Conservation (phyloP, 345 rosid species). For the Sonneratia alba region DNA sequence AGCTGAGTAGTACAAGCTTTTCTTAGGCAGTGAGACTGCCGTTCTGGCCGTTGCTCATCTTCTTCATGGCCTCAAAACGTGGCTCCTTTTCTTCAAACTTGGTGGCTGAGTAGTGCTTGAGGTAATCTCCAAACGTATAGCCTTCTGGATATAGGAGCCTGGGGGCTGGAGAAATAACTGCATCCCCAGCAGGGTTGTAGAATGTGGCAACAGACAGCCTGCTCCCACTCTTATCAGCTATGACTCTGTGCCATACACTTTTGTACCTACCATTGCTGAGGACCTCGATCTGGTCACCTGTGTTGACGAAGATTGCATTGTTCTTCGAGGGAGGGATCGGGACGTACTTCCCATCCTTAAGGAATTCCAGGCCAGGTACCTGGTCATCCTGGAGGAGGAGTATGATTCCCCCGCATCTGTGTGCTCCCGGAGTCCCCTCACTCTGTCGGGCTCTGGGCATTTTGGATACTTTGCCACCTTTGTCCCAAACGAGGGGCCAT, state of each 20-base stretch:
- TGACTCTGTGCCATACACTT: constrained; percentile 65
- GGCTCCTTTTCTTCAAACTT: constrained; percentile 65
- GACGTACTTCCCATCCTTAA: constrained; percentile 57
- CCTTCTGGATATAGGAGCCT: constrained; percentile 50
- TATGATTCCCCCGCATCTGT: constrained; percentile 93
- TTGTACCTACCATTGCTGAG: constrained; percentile 72
- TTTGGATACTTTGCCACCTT: constrained; percentile 78
- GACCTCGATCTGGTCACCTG: constrained; percentile 72
- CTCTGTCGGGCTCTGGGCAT: constrained; percentile 63
- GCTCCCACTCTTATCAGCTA: constrained; percentile 63
- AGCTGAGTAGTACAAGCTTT: neutral
- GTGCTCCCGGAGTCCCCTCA: constrained; percentile 81
- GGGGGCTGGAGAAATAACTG: constrained; percentile 57
- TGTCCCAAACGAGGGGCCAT: constrained; percentile 75
- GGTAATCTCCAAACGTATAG: constrained; percentile 57
- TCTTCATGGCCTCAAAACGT: constrained; percentile 62
- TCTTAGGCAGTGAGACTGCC: neutral
- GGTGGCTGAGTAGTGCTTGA: constrained; percentile 58
- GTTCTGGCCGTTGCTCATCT: constrained; percentile 23
- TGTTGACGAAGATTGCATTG: constrained; percentile 65
- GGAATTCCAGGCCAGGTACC: constrained; percentile 76
- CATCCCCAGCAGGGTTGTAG: constrained; percentile 72
- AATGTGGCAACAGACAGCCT: constrained; percentile 78
- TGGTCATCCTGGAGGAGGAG: constrained; percentile 74
- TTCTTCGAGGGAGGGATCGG: constrained; percentile 66